A percentile compares a stretch with the other conserved stretches of the same genome.
Evolutionary conservation across 2,329 filamentous ascomycete genomes (phyloP).

Genomic region (Ophiocordyceps australis): DNA sequence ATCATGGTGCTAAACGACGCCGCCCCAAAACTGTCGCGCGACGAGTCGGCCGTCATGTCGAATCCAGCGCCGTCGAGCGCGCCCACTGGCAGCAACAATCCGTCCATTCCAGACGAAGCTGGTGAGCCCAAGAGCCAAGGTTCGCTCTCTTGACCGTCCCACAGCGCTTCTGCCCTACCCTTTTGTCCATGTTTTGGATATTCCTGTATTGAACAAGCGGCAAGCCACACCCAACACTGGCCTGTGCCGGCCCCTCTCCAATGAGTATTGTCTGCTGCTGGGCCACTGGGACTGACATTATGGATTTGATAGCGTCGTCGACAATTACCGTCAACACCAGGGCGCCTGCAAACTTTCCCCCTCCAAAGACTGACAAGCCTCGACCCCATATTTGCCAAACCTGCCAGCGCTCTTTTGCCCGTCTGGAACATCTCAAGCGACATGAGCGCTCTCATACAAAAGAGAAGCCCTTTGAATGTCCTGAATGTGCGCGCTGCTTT

Average conservation of each 20-base stretch:
- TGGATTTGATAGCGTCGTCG: too few species aligned
- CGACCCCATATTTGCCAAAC: constrained; percentile 86
- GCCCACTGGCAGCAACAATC: constrained; percentile 8
- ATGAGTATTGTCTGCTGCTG: too few species aligned
- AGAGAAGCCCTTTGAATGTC: constrained; percentile 96
- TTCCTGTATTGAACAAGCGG: too few species aligned
- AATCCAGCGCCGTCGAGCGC: constrained; percentile 13
- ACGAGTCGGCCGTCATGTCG: constrained; percentile 18
- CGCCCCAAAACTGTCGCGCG: constrained; percentile 16
- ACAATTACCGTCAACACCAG: constrained; percentile 33
- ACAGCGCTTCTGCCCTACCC: too few species aligned
- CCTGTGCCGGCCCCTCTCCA: too few species aligned
- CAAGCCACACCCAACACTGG: too few species aligned
- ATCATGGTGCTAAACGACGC: constrained; percentile 22
- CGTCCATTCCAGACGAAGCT: constrained; percentile 17
- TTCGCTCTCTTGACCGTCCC: too few species aligned
- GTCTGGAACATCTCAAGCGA: constrained; percentile 89
- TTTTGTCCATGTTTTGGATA: too few species aligned
- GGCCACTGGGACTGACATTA: too few species aligned
- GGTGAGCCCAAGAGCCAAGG: too few species aligned
- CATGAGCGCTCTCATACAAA: constrained; percentile 98
- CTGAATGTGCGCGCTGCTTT: constrained; percentile 87
- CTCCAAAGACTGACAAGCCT: constrained; percentile 93
- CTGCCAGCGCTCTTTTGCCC: constrained; percentile 81
- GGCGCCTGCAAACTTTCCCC: constrained; percentile 38